These are phyloP conservation scores for Blastocystis sp. DNA, from an alignment of 352 stramenopile genomes.

Conservation along the genomic window DNA sequence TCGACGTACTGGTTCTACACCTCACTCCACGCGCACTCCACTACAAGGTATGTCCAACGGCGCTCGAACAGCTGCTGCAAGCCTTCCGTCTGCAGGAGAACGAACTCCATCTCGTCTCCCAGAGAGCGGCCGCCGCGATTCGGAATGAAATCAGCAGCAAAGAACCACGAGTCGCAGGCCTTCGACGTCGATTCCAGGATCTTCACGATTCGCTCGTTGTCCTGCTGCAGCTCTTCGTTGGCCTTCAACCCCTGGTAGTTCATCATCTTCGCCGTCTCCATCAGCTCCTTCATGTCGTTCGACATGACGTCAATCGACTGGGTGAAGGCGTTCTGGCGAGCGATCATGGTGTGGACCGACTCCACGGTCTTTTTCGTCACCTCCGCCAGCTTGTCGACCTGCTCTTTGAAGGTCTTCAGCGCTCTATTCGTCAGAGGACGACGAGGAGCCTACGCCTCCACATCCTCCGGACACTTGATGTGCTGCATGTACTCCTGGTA, in stretches of 20 bases:
- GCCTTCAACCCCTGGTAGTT: conserved; percentile 46
- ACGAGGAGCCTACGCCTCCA: neutral
- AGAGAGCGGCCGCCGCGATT: neutral
- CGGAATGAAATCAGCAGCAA: conserved; percentile 42
- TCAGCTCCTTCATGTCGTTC: conserved; percentile 21
- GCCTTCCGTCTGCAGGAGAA: conserved; percentile 31
- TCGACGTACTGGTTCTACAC: conserved; percentile 50
- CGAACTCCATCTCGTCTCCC: conserved; percentile 18
- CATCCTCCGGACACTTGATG: conserved; percentile 59
- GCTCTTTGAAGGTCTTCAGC: conserved; percentile 59
- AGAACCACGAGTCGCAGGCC: conserved; percentile 44
- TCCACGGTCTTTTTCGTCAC: conserved; percentile 43
- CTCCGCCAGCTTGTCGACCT: conserved; percentile 18
- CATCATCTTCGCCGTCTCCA: conserved; percentile 1
- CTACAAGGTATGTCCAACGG: conserved; percentile 44
- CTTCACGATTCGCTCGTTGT: conserved; percentile 43
- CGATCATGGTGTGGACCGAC: conserved; percentile 24
- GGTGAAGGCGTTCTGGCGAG: conserved; percentile 35
- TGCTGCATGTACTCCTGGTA: conserved; percentile 57
- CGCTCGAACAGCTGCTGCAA: conserved; percentile 34
- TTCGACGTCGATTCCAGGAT: conserved; percentile 38
- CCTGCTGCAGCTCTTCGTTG: neutral
- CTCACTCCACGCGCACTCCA: neutral
- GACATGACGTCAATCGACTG: conserved; percentile 48
- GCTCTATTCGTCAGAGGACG: neutral